These are phyloP conservation scores for Monsonia emarginata DNA, from an alignment of 441 rosid species.

Conservation along the genomic window DNA sequence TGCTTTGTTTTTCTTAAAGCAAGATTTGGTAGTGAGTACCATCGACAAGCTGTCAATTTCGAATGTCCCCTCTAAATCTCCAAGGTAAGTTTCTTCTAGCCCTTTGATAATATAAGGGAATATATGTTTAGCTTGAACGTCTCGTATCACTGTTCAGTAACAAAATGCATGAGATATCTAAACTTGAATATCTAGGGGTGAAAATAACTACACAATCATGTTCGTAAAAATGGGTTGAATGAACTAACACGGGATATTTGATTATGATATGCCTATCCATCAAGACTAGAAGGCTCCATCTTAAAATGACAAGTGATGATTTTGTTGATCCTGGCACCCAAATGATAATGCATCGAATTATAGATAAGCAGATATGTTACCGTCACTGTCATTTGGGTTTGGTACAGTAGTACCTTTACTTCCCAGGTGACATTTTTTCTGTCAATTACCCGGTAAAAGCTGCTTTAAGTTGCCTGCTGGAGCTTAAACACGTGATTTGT, in stretches of 20 bases:
- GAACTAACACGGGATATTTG: too few relatives aligned
- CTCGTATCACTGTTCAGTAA: neutral
- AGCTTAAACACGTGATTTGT: neutral
- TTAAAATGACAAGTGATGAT: too few relatives aligned
- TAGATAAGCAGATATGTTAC: neutral
- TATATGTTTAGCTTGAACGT: neutral
- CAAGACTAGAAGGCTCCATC: too few relatives aligned
- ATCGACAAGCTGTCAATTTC: conserved; percentile 94
- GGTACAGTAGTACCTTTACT: neutral
- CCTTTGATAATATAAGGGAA: neutral
- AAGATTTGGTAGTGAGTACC: conserved; percentile 69
- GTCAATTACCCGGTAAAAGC: neutral
- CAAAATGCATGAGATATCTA: too few relatives aligned
- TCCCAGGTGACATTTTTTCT: neutral
- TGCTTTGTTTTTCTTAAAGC: conserved; percentile 65
- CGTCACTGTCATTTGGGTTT: neutral
- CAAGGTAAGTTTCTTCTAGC: conserved; percentile 34
- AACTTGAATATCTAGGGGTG: too few relatives aligned
- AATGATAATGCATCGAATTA: too few relatives aligned
- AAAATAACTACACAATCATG: too few relatives aligned
- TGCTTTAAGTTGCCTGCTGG: neutral
- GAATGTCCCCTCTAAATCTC: conserved; percentile 69
- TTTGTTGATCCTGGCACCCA: too few relatives aligned
- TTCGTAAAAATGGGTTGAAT: too few relatives aligned
- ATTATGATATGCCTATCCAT: too few relatives aligned